phyloP scores from a whole-genome alignment of 2,329 filamentous ascomycete species.

The Ophiosphaerella herpotricha region DNA sequence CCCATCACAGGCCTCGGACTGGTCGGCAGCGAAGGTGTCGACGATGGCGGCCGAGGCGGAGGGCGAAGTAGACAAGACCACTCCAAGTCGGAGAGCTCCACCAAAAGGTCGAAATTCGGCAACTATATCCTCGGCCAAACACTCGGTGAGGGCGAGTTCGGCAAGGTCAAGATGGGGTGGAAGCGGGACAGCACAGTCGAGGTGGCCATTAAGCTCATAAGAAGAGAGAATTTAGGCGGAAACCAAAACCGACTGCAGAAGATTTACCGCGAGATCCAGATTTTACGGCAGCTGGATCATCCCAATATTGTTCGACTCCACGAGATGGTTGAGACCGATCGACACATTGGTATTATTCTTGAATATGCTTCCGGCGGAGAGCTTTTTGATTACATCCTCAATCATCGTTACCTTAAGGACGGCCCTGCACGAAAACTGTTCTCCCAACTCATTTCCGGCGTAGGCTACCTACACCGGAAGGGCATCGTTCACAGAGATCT shows the following conservation, averaged over 20 bases:
- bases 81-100: conserved; percentile 53
- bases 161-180: conserved; percentile 98
- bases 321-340: conserved; percentile 97
- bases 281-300: conserved; percentile 84
- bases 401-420: conserved; percentile 95
- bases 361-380: conserved; percentile 98
- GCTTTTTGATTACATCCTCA: conserved; percentile 97
- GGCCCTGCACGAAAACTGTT: conserved; percentile 87
- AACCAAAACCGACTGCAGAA: conserved; percentile 91
- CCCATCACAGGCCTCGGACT: conserved; percentile 55
- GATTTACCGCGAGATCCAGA: conserved; percentile 95
- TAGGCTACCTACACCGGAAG: conserved; percentile 97
- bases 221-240: conserved; percentile 83
- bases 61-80: conserved; percentile 63
- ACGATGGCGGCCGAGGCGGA: conserved; percentile 51
- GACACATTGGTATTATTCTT: conserved; percentile 96
- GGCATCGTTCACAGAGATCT: conserved; percentile 97
- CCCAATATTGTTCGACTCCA: conserved; percentile 96
- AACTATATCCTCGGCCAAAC: conserved; percentile 96
- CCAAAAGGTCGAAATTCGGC: conserved; percentile 86
- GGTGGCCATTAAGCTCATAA: conserved; percentile 97
- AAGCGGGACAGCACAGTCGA: conserved; percentile 90
- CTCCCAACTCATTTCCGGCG: conserved; percentile 92
- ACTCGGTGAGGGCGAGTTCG: conserved; percentile 96
- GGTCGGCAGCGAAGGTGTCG: conserved; percentile 56